A percentile compares a stretch with the other conserved stretches of the same genome.
These are phyloP conservation scores for Phytopythium aichiense DNA, from an alignment of 352 stramenopile species.

Conservation along the genomic window DNA sequence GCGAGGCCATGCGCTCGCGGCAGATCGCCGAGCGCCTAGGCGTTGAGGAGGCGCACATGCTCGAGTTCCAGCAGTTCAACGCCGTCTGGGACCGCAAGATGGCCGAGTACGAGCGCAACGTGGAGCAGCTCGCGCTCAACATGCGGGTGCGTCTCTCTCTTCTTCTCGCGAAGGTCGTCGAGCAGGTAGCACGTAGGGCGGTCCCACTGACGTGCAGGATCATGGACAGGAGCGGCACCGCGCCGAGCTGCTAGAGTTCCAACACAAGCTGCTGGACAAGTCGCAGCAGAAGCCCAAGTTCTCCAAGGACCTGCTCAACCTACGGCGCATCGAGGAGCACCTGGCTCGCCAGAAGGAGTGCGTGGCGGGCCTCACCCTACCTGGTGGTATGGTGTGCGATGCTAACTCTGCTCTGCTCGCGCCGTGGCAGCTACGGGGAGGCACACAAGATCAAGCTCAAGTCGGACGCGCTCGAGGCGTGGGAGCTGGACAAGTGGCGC, in stretches of 20 bases:
- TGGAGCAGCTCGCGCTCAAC: conserved; percentile 84
- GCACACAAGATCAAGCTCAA: conserved; percentile 97
- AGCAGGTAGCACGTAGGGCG: not conserved
- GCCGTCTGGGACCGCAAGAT: conserved; percentile 95
- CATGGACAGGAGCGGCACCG: conserved; percentile 67
- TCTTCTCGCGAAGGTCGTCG: not conserved
- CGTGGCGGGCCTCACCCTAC: conserved; percentile 10
- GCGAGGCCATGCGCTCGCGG: conserved; percentile 93
- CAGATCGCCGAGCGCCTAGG: conserved; percentile 94
- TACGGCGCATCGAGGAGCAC: conserved; percentile 92
- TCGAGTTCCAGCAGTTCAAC: conserved; percentile 98
- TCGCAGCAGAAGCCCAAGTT: conserved; percentile 88
- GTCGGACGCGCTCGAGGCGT: conserved; percentile 92
- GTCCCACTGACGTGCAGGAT: not conserved
- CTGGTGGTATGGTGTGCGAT: not conserved
- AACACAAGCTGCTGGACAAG: conserved; percentile 90
- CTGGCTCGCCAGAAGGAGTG: conserved; percentile 89
- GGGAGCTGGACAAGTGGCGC: conserved; percentile 94
- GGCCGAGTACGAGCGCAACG: conserved; percentile 93
- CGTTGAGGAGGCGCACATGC: conserved; percentile 97
- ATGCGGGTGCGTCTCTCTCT: conserved; percentile 60
- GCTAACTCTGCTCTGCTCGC: too few species aligned
- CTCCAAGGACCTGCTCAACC: conserved; percentile 93
- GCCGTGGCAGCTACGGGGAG: conserved; percentile 78
- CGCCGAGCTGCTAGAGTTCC: conserved; percentile 90